phyloP scores from a whole-genome alignment of 2,329 filamentous ascomycete species.

The Pezicula neosporulosa region DNA sequence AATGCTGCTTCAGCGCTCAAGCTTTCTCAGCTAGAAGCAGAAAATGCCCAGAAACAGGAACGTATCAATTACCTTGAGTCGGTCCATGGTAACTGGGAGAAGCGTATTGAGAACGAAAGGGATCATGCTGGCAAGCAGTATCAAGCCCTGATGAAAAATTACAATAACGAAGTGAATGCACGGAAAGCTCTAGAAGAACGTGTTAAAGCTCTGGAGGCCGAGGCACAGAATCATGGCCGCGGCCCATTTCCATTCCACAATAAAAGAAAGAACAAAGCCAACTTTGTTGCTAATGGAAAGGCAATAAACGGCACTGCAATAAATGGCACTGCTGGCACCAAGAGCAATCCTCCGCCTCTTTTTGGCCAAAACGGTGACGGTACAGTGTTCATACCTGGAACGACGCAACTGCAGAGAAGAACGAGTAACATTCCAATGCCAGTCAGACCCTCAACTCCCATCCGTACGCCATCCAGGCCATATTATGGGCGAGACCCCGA shows the following conservation, averaged over 20 bases:
- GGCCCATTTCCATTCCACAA: conserved; percentile 5
- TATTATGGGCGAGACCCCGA: conserved; percentile 4
- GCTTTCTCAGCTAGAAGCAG: conserved; percentile 8
- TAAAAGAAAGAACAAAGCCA: conserved; percentile 3
- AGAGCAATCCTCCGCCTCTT: neutral
- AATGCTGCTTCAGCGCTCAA: conserved; percentile 1
- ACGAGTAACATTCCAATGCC: conserved; percentile 8
- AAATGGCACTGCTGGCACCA: neutral
- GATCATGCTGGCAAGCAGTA: conserved; percentile 18
- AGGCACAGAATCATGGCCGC: conserved; percentile 1
- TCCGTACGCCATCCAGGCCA: conserved; percentile 1
- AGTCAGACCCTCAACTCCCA: conserved; percentile 12
- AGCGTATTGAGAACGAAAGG: conserved; percentile 14
- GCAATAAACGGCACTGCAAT: neutral
- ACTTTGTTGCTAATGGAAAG: neutral
- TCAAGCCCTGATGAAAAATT: conserved; percentile 15
- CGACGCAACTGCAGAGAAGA: neutral
- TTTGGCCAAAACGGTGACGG: neutral
- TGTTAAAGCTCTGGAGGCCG: conserved; percentile 7
- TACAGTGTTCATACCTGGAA: neutral
- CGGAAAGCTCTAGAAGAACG: conserved; percentile 13
- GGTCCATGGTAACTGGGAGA: conserved; percentile 13
- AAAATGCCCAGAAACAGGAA: conserved; percentile 11
- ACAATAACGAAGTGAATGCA: conserved; percentile 12
- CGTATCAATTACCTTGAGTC: conserved; percentile 14